Base-by-base conservation (phyloP, 768 basidiomycete species). In the Panaeolus papilionaceus region DNA sequence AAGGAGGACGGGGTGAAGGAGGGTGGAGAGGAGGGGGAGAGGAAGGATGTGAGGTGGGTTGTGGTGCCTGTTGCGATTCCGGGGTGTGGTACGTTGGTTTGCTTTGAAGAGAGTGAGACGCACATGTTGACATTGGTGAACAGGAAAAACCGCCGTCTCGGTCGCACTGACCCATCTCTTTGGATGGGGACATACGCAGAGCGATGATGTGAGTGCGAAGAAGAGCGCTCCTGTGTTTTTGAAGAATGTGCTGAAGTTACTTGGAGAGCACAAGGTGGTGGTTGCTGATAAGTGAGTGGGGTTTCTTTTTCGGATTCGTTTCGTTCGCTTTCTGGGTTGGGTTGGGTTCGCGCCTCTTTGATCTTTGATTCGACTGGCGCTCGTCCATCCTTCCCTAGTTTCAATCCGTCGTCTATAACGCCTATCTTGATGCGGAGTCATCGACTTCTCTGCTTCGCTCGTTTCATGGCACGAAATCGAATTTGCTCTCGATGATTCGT, bases 41-140 rank as follows among this genome's bases (percentile, higher is more conserved):
- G 68, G 11, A 68, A 66, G 70, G 78, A 71, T 66, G 71, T 68
- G 70, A 71, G 64, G 86, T 84, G 69, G 86, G 84, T 98, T 70
- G 89, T 99, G 64, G 84, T 96, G 0, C 95, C 97, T 0, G 79
- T 98, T 20, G 97, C 95, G 8, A 85, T 98, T 49, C 97, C 97
- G 39, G 97, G 97, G 14, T 95, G 93, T 75, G 97, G 96, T 94
- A 70, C 68, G 93, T 81, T 1, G 1, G 23, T 23, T 23, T 23
- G 23, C 1, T 23, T 23, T 23, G 23, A 23, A 23, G 23, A 23
- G 23, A 23, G 23, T 23, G 23, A 23, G 23, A 23, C 23, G 1
- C 23, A 0, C 1, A 23, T 23, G 23, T 23, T 23, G 33, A 33
- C 33, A 1, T 0, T 33, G 33, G 5, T 10, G n/a, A 33, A 33